Percentiles rank a stretch among this genome's conserved stretches.
phyloP scores from a whole-genome alignment of 2,329 filamentous ascomycete species.

The Metarhizium album region DNA sequence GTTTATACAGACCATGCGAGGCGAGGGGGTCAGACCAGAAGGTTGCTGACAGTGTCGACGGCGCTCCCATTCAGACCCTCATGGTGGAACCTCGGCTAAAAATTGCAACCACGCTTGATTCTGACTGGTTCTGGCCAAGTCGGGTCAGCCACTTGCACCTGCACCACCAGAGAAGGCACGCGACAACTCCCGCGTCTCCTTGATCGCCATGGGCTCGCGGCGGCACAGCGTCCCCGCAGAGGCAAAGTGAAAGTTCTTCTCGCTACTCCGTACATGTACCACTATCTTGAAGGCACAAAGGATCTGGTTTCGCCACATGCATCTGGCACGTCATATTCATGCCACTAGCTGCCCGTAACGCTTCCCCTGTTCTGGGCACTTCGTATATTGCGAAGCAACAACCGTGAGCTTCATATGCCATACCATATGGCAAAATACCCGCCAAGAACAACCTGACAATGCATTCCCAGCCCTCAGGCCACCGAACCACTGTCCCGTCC shows the following conservation, averaged over 20 bases:
- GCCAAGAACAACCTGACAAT: constrained; percentile 16
- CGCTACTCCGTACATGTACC: not conserved
- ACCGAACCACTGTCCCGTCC: constrained; percentile 18
- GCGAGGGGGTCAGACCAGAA: not conserved
- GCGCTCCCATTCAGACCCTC: not conserved
- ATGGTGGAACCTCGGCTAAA: constrained; percentile 25
- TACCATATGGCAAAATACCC: constrained; percentile 7
- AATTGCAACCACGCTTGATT: too few species aligned
- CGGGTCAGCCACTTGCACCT: too few species aligned
- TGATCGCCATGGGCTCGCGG: too few species aligned
- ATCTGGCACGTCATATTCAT: not conserved
- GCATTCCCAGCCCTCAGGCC: constrained; percentile 19
- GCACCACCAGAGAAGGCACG: constrained; percentile 2
- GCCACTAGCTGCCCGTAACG: not conserved
- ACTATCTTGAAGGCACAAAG: not conserved
- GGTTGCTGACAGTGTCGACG: not conserved
- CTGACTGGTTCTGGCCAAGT: too few species aligned
- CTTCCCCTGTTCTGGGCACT: not conserved
- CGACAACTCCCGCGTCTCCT: not conserved
- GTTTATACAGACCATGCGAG: not conserved
- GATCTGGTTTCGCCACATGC: not conserved
- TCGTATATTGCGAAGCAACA: not conserved
- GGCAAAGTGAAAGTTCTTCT: not conserved
- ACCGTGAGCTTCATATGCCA: constrained; percentile 6
- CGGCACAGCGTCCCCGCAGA: too few species aligned